Evolutionary conservation across 2,329 filamentous ascomycete genomes (phyloP), one percentile per base, ranked within the genome.

Genomic region (Colletotrichum chlorophyti): DNA sequence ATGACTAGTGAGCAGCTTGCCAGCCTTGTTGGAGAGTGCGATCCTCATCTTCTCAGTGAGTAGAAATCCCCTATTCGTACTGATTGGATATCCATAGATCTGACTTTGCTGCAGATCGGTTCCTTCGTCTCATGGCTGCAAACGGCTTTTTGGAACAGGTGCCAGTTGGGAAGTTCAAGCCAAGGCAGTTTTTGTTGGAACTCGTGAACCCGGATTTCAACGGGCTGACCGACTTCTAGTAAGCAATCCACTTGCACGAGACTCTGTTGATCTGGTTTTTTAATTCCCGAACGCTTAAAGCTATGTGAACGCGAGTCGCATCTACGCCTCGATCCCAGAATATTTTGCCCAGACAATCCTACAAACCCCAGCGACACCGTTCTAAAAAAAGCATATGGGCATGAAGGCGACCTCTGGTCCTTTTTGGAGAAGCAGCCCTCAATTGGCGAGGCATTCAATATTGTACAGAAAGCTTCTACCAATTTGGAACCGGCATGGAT

Each of bases 1-100:
- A 58, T 58, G 53, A 58, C 53, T 10, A 40, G 48, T 24, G 6
- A 6, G 7, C 32, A 58, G n/a, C 40, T 58, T 15, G 53, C 53
- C 2, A 14, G 34, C 12, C 48, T 58, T 2, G 34, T 53, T 4
- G 53, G 49, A 12, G 23, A 40, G 3, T 35, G 31, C 15, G 53
- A 58, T 9, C 34, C 53, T 12, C 26, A 29, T 9, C 41, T 58
- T 10, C 41, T 58, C 6, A 26, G 48, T 58, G 26, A 58, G 53
- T 29, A 3, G n/a, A n/a, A n/a, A n/a, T n/a, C n/a, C n/a, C n/a
- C n/a, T n/a, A n/a, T n/a, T n/a, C n/a, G n/a, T n/a, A n/a, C n/a
- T n/a, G n/a, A n/a, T n/a, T n/a, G n/a, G n/a, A n/a, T 12, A 32
- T 14, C 10, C 5, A 5, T 1, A 5, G 11, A 2, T 38, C 11